These are phyloP conservation scores for Termitomyces sp. DNA, from an alignment of 768 basidiomycete species.

Conservation along the genomic window DNA sequence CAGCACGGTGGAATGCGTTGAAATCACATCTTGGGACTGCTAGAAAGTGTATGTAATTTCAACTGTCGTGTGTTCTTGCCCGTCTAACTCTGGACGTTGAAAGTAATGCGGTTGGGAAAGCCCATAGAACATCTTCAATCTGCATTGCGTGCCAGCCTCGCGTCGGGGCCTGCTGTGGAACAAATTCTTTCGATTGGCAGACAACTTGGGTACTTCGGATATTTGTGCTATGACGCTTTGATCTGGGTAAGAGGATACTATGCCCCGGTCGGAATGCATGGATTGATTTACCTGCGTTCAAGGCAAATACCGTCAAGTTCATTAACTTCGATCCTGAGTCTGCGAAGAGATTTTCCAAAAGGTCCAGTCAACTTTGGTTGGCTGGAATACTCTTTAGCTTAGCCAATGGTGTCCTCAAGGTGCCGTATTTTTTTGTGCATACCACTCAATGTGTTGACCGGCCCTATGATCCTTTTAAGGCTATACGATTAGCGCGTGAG, in stretches of 20 bases:
- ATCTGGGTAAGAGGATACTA: slow-evolving; percentile 66
- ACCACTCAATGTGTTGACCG: neutral
- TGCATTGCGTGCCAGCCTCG: slow-evolving; percentile 66
- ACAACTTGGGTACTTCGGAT: slow-evolving; percentile 88
- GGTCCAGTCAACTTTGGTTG: slow-evolving; percentile 84
- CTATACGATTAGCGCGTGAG: slow-evolving; percentile 58
- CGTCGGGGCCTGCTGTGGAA: slow-evolving; percentile 56
- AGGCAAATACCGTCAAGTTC: slow-evolving; percentile 70
- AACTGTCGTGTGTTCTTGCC: neutral
- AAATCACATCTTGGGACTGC: slow-evolving; percentile 82
- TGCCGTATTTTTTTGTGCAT: slow-evolving; percentile 19
- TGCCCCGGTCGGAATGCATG: neutral
- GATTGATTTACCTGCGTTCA: neutral
- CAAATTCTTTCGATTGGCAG: slow-evolving; percentile 75
- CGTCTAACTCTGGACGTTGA: slow-evolving; percentile 2
- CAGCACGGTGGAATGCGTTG: slow-evolving; percentile 76
- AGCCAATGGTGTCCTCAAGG: slow-evolving; percentile 66
- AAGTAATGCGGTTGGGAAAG: slow-evolving; percentile 92
- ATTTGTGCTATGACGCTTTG: slow-evolving; percentile 77
- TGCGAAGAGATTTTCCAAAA: slow-evolving; percentile 54
- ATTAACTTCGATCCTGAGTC: slow-evolving; percentile 57
- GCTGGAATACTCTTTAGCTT: slow-evolving; percentile 83
- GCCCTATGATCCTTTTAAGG: slow-evolving; percentile 31
- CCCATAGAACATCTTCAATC: slow-evolving; percentile 92
- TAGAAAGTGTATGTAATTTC: slow-evolving; percentile 66